A percentile compares a stretch with the other conserved stretches of the same genome.
Evolutionary conservation across 2,329 filamentous ascomycete species (phyloP).

Genomic region (Arthrobotrys entomopaga): DNA sequence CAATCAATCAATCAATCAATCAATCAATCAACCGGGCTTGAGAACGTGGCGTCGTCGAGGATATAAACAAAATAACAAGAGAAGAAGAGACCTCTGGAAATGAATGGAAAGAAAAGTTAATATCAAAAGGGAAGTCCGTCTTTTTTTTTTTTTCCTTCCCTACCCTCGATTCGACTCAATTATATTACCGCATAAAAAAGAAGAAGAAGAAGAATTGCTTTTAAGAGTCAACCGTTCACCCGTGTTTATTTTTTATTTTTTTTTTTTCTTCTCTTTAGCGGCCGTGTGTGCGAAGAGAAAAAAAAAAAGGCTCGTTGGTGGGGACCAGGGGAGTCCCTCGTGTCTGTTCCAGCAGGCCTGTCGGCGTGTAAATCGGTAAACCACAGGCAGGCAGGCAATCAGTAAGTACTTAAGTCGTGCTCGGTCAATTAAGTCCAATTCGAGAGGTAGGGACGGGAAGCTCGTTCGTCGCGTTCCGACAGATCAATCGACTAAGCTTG

Average conservation of each 20-base stretch:
- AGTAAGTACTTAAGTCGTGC: too few species aligned
- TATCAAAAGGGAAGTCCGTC: slow-evolving; percentile 3
- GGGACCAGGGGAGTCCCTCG: slow-evolving; percentile 39
- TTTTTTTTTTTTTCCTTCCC: neutral
- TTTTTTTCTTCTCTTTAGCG: slow-evolving; percentile 5
- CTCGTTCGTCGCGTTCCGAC: slow-evolving; percentile 18
- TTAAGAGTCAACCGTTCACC: slow-evolving; percentile 2
- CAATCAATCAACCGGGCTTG: neutral
- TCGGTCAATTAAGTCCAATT: neutral
- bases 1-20: too few species aligned
- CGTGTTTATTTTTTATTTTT: slow-evolving; percentile 49
- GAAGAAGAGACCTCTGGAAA: neutral
- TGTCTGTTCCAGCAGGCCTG: slow-evolving; percentile 20
- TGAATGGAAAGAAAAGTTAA: neutral
- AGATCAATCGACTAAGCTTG: slow-evolving; percentile 2
- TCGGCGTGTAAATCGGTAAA: slow-evolving; percentile 29
- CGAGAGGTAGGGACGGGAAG: neutral
- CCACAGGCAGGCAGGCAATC: neutral
- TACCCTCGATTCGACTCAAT: neutral
- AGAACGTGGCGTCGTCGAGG: neutral
- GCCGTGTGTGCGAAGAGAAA: slow-evolving; percentile 25
- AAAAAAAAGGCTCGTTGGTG: slow-evolving; percentile 37
- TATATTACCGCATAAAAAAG: neutral
- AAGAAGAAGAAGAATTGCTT: slow-evolving; percentile 19
- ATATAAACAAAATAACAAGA: slow-evolving; percentile 21